Percentiles rank a stretch among this genome's conserved stretches.
Evolutionary conservation across 2,329 filamentous ascomycete genomes (phyloP).

Genomic region (Botrytis fabae): DNA sequence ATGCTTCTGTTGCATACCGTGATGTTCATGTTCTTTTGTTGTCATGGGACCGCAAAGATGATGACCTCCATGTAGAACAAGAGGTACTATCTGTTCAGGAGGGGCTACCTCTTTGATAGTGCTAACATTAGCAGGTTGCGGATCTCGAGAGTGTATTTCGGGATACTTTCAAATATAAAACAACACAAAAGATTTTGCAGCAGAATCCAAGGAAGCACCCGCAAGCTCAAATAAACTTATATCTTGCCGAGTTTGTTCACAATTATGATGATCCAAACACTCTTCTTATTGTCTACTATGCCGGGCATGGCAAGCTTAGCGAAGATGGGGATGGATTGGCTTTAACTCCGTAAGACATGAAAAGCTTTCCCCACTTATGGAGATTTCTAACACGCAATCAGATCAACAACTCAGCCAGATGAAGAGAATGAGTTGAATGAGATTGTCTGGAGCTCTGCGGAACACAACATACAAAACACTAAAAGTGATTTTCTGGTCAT

Average conservation of each 20-base stretch:
- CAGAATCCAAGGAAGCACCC: not conserved
- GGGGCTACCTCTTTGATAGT: too few species aligned
- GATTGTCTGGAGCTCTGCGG: conserved; percentile 8
- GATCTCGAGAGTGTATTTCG: conserved; percentile 5
- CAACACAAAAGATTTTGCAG: conserved; percentile 1
- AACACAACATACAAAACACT: conserved; percentile 15
- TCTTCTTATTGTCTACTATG: conserved; percentile 18
- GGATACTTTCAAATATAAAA: conserved; percentile 9
- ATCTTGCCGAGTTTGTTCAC: not conserved
- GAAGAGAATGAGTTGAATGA: not conserved
- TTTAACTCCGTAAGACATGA: not conserved
- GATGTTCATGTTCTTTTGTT: conserved; percentile 13
- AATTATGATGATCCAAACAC: not conserved
- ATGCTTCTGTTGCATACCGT: not conserved
- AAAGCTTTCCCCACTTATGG: not conserved
- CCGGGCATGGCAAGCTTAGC: conserved; percentile 8
- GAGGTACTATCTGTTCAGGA: not conserved
- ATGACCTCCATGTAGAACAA: conserved; percentile 13
- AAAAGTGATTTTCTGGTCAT: conserved; percentile 27
- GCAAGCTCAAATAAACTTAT: not conserved
- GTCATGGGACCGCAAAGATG: conserved; percentile 15
- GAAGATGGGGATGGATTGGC: not conserved
- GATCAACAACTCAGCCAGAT: not conserved
- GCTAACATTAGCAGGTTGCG: not conserved
- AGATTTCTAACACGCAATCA: not conserved